Percentiles rank a stretch among this genome's conserved stretches.
Conservation (phyloP, 345 rosid species). For the Salix brachista region DNA sequence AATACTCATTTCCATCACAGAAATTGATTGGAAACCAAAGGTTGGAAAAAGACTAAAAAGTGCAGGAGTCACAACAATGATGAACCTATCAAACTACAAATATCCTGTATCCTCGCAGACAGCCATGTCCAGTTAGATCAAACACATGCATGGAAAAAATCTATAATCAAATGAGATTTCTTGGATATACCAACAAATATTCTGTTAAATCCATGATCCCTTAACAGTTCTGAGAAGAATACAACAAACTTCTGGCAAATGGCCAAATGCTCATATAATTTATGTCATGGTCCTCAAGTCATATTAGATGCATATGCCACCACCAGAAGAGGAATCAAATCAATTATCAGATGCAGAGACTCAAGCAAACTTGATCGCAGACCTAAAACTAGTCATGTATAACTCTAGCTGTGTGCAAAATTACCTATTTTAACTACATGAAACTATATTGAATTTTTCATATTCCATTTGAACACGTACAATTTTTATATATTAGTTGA, state of each 20-base stretch:
- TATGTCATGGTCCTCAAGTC: neutral
- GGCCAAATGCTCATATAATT: neutral
- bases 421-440: neutral
- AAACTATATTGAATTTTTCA: neutral
- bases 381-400: neutral
- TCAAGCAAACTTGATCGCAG: neutral
- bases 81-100: neutral
- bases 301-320: neutral
- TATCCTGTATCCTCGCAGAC: neutral
- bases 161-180: neutral
- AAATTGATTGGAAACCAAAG: neutral
- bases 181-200: neutral
- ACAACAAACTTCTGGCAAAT: neutral
- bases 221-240: neutral
- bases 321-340: neutral
- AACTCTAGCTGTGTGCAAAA: neutral
- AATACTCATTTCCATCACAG: neutral
- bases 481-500: neutral
- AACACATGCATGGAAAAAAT: neutral
- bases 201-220: neutral
- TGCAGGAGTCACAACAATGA: neutral
- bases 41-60: neutral
- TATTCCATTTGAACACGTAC: neutral
- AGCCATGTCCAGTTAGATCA: neutral
- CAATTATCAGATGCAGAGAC: neutral